A percentile compares a stretch with the other conserved stretches of the same genome.
Evolutionary conservation across 495 filamentous ascomycete genomes (phyloP).

Genomic region (Neurospora cerealis): DNA sequence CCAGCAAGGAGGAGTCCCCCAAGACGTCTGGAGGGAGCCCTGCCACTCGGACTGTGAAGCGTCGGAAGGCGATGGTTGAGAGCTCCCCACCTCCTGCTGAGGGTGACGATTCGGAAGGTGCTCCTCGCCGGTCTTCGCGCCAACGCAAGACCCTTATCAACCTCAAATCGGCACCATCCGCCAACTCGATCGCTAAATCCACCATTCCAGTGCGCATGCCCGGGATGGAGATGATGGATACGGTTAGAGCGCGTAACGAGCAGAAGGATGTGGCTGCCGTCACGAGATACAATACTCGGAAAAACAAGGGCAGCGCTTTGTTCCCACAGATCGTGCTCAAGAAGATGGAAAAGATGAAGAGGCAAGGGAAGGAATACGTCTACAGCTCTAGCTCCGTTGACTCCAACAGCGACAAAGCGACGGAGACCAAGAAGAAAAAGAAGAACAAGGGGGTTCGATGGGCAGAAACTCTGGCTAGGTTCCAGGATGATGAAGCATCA

Average conservation of each 20-base stretch:
- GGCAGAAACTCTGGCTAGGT: slow-evolving; percentile 20
- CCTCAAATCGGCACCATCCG: slow-evolving; percentile 18
- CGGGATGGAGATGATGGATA: slow-evolving; percentile 18
- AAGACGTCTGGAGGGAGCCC: not conserved
- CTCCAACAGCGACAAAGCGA: not conserved
- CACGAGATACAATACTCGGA: slow-evolving; percentile 43
- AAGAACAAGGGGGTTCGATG: slow-evolving; percentile 20
- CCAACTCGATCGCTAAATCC: slow-evolving; percentile 23
- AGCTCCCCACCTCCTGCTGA: not conserved
- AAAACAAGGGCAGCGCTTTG: slow-evolving; percentile 40
- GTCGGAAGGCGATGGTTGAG: not conserved
- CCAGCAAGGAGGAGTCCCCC: slow-evolving; percentile 1
- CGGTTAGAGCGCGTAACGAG: slow-evolving; percentile 25
- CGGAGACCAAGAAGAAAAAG: not conserved
- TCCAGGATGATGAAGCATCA: slow-evolving; percentile 9
- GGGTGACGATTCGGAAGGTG: not conserved
- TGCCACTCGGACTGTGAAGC: not conserved
- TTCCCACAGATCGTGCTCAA: slow-evolving; percentile 20
- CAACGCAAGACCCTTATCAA: slow-evolving; percentile 15
- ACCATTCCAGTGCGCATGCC: slow-evolving; percentile 22
- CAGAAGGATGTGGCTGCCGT: slow-evolving; percentile 41
- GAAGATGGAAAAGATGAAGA: slow-evolving; percentile 22
- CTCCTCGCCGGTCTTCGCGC: slow-evolving; percentile 21
- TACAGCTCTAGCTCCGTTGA: not conserved
- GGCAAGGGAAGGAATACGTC: slow-evolving; percentile 4